Evolutionary conservation across 768 basidiomycete genomes (phyloP).

Genomic region (Leccinum barrowsii): DNA sequence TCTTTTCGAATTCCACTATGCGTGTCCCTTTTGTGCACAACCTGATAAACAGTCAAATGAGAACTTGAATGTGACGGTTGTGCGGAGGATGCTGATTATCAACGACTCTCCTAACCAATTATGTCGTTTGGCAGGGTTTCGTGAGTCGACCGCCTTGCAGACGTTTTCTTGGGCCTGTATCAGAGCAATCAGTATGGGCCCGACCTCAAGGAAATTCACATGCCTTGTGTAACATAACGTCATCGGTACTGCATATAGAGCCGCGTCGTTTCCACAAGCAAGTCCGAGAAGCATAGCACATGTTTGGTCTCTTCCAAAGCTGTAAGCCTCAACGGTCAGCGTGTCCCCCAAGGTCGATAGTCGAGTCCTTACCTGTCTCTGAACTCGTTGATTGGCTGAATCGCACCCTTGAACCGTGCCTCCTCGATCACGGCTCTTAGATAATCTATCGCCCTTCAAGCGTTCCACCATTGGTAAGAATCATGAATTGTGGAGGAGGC

Average conservation of each 20-base stretch:
- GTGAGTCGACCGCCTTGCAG: slow-evolving; percentile 84
- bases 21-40: slow-evolving; percentile 77
- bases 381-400: slow-evolving; percentile 80
- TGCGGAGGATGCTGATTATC: slow-evolving; percentile 32
- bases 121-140: slow-evolving; percentile 68
- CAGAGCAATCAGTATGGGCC: slow-evolving; percentile 1
- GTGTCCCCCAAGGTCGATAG: not conserved
- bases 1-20: slow-evolving; percentile 77
- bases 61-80: not conserved
- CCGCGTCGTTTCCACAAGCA: slow-evolving; percentile 89
- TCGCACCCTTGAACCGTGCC: slow-evolving; percentile 68
- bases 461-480: slow-evolving; percentile 85
- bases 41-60: slow-evolving; percentile 37
- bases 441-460: slow-evolving; percentile 71
- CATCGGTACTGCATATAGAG: slow-evolving; percentile 96
- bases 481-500: slow-evolving; percentile 73
- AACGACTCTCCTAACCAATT: slow-evolving; percentile 84
- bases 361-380: slow-evolving; percentile 59
- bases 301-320: slow-evolving; percentile 89
- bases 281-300: slow-evolving; percentile 89
- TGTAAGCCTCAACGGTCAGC: slow-evolving; percentile 30
- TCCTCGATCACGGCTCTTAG: slow-evolving; percentile 79
- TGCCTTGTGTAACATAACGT: slow-evolving; percentile 96
- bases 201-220: slow-evolving; percentile 11
- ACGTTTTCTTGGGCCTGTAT: slow-evolving; percentile 87